phyloP scores from a whole-genome alignment of 2,329 filamentous ascomycete genomes.

The Myriosclerotinia duriaeana region DNA sequence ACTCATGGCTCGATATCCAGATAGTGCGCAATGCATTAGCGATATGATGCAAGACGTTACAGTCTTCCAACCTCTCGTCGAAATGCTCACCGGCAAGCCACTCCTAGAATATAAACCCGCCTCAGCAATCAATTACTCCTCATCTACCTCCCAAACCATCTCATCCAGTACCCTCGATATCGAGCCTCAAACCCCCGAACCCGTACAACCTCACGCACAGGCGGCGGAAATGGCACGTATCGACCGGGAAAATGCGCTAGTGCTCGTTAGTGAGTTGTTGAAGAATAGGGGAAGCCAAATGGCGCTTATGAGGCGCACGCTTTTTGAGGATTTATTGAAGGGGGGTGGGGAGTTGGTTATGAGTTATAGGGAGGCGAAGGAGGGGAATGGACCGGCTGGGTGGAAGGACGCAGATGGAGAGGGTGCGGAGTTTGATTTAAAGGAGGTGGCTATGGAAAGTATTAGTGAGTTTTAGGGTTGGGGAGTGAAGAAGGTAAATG shows the following conservation, averaged over 20 bases:
- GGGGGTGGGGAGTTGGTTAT: conserved; percentile 47
- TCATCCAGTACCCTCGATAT: not conserved
- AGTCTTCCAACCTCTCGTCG: conserved; percentile 48
- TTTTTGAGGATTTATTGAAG: conserved; percentile 52
- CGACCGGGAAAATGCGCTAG: conserved; percentile 61
- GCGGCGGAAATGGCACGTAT: conserved; percentile 49
- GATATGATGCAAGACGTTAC: conserved; percentile 46
- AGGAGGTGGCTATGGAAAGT: conserved; percentile 5
- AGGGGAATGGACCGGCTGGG: not conserved
- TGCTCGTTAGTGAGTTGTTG: conserved; percentile 57
- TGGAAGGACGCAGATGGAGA: not conserved
- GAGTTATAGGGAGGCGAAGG: conserved; percentile 30
- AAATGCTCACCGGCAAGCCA: conserved; percentile 51
- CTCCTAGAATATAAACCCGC: conserved; percentile 31
- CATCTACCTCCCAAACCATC: not conserved
- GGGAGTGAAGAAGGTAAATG: too few species aligned
- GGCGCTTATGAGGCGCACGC: conserved; percentile 42
- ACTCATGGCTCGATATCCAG: conserved; percentile 54
- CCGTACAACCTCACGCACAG: conserved; percentile 33
- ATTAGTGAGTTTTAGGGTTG: not conserved
- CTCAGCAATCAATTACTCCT: not conserved
- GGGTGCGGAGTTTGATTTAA: not conserved
- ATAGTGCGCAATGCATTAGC: conserved; percentile 50
- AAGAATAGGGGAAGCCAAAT: conserved; percentile 47
- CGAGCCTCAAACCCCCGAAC: conserved; percentile 16